These are phyloP conservation scores for Clonostachys byssicola DNA, from an alignment of 2,329 filamentous ascomycete species.

Conservation along the genomic window DNA sequence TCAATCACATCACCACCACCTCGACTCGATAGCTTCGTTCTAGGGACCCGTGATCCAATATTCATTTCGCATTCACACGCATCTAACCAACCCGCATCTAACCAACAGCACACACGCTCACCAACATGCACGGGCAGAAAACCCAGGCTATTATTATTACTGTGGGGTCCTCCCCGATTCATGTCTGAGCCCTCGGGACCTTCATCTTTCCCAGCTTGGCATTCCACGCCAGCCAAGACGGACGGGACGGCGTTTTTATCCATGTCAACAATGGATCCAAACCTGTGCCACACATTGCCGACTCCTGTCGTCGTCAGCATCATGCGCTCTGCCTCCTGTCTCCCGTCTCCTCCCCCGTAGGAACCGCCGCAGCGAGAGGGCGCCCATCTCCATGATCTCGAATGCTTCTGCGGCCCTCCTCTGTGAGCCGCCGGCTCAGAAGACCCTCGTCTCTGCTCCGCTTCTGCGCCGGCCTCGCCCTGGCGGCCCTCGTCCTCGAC, in stretches of 20 bases:
- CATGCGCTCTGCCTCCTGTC: no score
- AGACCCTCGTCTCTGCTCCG: background rate
- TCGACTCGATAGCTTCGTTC: background rate
- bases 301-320: no score
- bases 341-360: no score
- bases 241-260: no score
- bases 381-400: no score
- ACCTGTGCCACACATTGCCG: background rate
- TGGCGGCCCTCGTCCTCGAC: constrained; percentile 3
- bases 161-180: background rate
- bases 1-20: background rate
- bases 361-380: no score
- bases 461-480: constrained; percentile 1
- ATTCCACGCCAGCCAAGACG: background rate
- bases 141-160: no score
- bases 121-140: no score
- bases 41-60: background rate
- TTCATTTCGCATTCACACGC: no score
- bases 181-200: background rate
- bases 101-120: no score
- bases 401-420: background rate
- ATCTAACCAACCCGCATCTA: no score
- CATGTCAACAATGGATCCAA: no score
- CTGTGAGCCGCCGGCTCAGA: background rate
- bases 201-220: background rate